Base-by-base conservation (phyloP, 169 alveolate genomes). In the Theileria luwenshuni region DNA sequence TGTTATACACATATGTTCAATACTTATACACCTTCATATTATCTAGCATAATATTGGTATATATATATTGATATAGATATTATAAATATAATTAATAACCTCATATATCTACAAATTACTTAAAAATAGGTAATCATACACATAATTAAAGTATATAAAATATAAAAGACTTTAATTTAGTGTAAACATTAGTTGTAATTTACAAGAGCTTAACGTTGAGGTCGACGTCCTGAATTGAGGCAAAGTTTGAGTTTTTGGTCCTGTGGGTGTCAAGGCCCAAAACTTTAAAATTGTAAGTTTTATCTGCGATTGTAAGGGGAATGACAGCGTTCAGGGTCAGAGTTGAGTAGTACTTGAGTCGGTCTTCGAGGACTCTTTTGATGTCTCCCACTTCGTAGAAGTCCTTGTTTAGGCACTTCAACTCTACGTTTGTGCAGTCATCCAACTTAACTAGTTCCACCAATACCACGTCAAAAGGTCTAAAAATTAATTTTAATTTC, bases 191-290 rank as follows among this genome's bases (percentile, higher is more conserved):
- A n/a, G n/a, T n/a, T n/a, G n/a, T n/a, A n/a, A n/a, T n/a, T 43
- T 48, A 30, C 17, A 79, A 64, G 69, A 81, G 42, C 42, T 81
- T 83, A 1, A 52, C 68, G 42, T 83, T 49, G n/a, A 81, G 67
- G 30, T 81, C 89, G n/a, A 63, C n/a, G 64, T 81, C 89, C 76
- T 81, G 89, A n/a, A 81, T 81, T 5, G 89, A 74, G 3, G 84
- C 89, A 32, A 62, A 67, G 74, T 74, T 74, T 10, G 54, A 79
- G 43, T 81, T 74, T 43, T 47, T 59, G 35, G 33, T 13, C 5
- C 65, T 51, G 35, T 51, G 76, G n/a, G 89, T 81, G 30, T 72
- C 81, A 7, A 81, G 74, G 19, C 60, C 41, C n/a, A 73, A 35
- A 6, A 81, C 85, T 8, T 47, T 3, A 21, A 81, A 62, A 48